These are phyloP conservation scores for Coniferiporia sulphurascens DNA, from an alignment of 1,284 basidiomycete genomes.

Conservation along the genomic window DNA sequence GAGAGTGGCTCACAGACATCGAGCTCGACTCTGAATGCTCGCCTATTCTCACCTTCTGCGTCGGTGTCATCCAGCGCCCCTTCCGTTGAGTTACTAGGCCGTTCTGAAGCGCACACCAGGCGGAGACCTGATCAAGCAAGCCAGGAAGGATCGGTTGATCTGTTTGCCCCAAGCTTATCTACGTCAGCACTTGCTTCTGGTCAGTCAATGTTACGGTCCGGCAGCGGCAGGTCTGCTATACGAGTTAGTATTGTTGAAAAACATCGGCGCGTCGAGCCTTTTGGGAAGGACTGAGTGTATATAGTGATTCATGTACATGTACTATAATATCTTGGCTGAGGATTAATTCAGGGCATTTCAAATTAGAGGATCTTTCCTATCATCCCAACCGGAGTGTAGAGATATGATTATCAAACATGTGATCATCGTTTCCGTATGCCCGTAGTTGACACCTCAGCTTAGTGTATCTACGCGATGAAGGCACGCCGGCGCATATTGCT, in stretches of 20 bases:
- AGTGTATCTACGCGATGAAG: too few species aligned
- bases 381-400: too few species aligned
- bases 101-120: background rate
- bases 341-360: too few species aligned
- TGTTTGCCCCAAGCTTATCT: background rate
- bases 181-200: background rate
- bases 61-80: background rate
- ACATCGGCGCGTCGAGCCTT: background rate
- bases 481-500: too few species aligned
- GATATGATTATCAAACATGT: too few species aligned
- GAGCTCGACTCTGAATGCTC: background rate
- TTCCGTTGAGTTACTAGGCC: background rate
- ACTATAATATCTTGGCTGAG: too few species aligned
- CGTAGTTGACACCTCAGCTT: too few species aligned
- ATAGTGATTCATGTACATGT: too few species aligned
- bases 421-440: too few species aligned
- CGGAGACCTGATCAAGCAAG: background rate
- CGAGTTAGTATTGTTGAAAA: background rate
- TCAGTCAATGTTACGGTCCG: background rate
- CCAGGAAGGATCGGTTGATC: background rate
- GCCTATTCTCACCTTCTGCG: background rate
- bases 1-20: background rate
- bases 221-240: background rate
- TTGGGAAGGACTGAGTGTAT: too few species aligned
- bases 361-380: too few species aligned